A percentile compares a stretch with the other conserved stretches of the same genome.
These are phyloP conservation scores for Guadua angustifolia DNA, from an alignment of 176 grass and related monocot species.

Conservation along the genomic window DNA sequence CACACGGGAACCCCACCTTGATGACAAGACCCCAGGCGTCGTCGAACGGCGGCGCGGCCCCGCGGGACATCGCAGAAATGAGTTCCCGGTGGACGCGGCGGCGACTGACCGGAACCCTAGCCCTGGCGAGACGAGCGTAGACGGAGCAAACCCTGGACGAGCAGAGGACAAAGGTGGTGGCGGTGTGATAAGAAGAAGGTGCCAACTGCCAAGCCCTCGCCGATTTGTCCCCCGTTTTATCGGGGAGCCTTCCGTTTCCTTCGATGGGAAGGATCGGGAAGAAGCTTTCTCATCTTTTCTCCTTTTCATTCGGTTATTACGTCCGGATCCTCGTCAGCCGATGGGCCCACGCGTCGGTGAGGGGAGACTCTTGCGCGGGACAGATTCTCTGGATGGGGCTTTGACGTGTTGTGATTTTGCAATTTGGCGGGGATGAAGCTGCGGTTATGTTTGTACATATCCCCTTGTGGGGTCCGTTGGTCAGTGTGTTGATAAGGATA, in stretches of 20 bases:
- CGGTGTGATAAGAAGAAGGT: not conserved
- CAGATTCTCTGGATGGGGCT: not conserved
- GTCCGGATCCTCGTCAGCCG: rapidly evolving
- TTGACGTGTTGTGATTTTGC: not conserved
- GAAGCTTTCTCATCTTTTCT: not conserved
- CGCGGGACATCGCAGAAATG: slow-evolving; percentile 34
- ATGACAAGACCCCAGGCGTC: slow-evolving; percentile 51
- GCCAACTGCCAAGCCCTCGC: rapidly evolving
- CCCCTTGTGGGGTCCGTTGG: not conserved
- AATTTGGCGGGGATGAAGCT: not conserved
- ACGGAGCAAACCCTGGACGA: not conserved
- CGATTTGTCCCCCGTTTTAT: not conserved
- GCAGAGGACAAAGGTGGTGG: not conserved
- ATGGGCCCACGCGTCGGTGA: not conserved
- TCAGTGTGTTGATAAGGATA: not conserved
- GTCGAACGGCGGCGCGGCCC: not conserved
- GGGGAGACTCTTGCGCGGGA: too few species aligned
- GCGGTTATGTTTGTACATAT: not conserved
- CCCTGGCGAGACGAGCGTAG: not conserved
- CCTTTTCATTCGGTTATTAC: not conserved
- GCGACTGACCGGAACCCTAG: not conserved
- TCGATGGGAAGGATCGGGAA: slow-evolving; percentile 1
- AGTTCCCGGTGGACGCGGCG: not conserved
- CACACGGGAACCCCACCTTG: slow-evolving; percentile 49
- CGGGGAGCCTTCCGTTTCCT: slow-evolving; percentile 33